Evolutionary conservation across 139 green algal genomes (phyloP).

Genomic region (Micractinium sp.): DNA sequence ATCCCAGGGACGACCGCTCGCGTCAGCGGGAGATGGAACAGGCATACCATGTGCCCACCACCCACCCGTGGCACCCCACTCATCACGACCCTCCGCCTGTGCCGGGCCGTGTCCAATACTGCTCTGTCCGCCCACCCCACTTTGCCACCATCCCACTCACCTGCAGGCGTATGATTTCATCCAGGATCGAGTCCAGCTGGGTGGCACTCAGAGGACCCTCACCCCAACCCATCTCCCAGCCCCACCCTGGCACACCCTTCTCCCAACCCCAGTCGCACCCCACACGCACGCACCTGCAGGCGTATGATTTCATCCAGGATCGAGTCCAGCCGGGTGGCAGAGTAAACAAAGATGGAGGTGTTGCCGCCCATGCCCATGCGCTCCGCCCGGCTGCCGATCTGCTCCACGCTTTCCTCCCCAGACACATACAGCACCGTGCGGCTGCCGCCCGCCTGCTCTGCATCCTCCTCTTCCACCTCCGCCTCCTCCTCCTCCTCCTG

Average conservation of each 20-base stretch:
- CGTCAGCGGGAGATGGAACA: too few relatives aligned
- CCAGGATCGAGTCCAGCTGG: conserved; percentile 56
- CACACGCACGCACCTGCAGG: background rate
- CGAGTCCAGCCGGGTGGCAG: conserved; percentile 54
- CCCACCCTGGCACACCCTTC: too few relatives aligned
- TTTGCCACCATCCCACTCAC: background rate
- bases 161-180: conserved; percentile 42
- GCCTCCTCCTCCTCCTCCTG: conserved; percentile 7
- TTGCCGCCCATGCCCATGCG: conserved; percentile 70
- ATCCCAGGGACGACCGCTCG: too few relatives aligned
- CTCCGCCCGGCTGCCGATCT: conserved; percentile 75
- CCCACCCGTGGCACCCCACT: too few relatives aligned
- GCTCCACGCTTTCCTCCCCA: conserved; percentile 77
- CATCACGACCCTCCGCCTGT: too few relatives aligned
- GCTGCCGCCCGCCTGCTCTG: too few relatives aligned
- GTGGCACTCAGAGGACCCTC: too few relatives aligned
- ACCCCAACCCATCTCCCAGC: too few relatives aligned
- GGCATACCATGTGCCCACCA: too few relatives aligned
- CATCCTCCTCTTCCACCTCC: conserved; percentile 33
- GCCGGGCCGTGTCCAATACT: too few relatives aligned
- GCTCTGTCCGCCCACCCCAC: too few relatives aligned
- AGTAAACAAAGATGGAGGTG: conserved; percentile 49
- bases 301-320: conserved; percentile 54
- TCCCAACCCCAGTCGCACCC: too few relatives aligned
- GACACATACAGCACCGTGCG: conserved; percentile 84